phyloP scores from a whole-genome alignment of 1,139 yeast species.

The Casaregolazyma lundiana region DNA sequence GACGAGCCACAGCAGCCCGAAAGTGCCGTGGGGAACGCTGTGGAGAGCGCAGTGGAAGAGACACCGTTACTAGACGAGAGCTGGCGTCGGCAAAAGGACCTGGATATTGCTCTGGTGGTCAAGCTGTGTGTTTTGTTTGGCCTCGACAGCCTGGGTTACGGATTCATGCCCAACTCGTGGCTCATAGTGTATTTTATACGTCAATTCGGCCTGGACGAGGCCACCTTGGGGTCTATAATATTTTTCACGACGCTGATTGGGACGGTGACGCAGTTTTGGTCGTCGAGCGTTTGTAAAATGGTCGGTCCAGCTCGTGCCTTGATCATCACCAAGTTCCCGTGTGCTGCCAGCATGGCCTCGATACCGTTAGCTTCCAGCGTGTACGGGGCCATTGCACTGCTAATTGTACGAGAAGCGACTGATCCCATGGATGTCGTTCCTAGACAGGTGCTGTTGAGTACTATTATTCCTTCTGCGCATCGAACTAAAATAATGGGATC shows the following conservation, averaged over 20 bases:
- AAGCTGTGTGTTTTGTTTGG: constrained; percentile 52
- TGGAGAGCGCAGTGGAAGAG: constrained; percentile 9
- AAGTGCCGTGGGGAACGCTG: background rate
- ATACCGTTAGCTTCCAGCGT: constrained; percentile 41
- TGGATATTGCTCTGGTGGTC: constrained; percentile 22
- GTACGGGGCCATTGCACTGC: constrained; percentile 32
- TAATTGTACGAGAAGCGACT: constrained; percentile 50
- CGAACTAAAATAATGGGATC: constrained; percentile 76
- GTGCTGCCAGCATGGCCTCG: constrained; percentile 59
- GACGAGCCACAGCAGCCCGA: background rate
- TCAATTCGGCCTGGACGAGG: constrained; percentile 29
- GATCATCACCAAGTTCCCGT: constrained; percentile 71
- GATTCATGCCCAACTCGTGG: constrained; percentile 88
- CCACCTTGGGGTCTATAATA: constrained; percentile 46
- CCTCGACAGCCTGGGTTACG: constrained; percentile 78
- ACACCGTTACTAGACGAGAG: constrained; percentile 1
- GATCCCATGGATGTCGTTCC: constrained; percentile 90
- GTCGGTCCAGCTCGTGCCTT: constrained; percentile 81
- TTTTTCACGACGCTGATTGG: constrained; percentile 57
- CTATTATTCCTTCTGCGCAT: constrained; percentile 58
- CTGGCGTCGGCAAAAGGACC: constrained; percentile 12
- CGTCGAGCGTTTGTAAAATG: constrained; percentile 60
- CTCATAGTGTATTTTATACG: constrained; percentile 64
- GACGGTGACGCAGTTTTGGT: constrained; percentile 62
- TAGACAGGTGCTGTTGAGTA: constrained; percentile 70